Percentiles rank a stretch among this genome's conserved stretches.
Conservation (phyloP, 257 asterid species). For the Nicotiana knightiana region DNA sequence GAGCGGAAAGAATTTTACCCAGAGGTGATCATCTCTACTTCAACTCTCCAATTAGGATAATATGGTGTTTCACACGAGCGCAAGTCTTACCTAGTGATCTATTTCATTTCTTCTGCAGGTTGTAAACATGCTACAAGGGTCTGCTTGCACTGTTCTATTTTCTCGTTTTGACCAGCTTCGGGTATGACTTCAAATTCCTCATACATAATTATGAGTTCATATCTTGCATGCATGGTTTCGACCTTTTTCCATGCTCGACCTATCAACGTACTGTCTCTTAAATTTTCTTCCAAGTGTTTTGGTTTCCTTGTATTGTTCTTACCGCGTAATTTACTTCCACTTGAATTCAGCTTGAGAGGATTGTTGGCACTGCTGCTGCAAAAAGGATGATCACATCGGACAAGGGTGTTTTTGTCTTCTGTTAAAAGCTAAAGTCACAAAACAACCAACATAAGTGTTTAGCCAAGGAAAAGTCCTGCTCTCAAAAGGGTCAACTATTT, state of each 20-base stretch:
- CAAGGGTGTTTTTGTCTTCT: slow-evolving; percentile 67
- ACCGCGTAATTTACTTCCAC: not conserved
- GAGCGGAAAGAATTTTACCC: slow-evolving; percentile 95
- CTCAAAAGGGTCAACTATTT: not conserved
- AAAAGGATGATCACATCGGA: slow-evolving; percentile 81
- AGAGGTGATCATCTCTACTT: slow-evolving; percentile 43
- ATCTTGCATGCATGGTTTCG: not conserved
- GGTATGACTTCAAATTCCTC: slow-evolving; percentile 37
- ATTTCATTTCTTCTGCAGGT: slow-evolving; percentile 45
- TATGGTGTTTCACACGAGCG: not conserved
- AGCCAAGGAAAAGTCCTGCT: not conserved
- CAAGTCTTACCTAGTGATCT: not conserved
- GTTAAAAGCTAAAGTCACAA: slow-evolving; percentile 19
- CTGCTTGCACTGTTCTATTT: slow-evolving; percentile 81
- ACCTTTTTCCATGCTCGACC: not conserved
- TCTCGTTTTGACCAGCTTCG: slow-evolving; percentile 75
- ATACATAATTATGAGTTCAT: not conserved
- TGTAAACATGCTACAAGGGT: slow-evolving; percentile 72
- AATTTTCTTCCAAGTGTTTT: not conserved
- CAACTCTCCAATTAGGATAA: not conserved
- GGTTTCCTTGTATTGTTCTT: not conserved
- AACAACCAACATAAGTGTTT: not conserved
- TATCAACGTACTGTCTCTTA: not conserved
- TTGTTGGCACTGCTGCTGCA: slow-evolving; percentile 73
- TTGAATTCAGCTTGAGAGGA: slow-evolving; percentile 69